Conservation (phyloP, 805 yeast species). For the Yamadazyma scolyti region DNA sequence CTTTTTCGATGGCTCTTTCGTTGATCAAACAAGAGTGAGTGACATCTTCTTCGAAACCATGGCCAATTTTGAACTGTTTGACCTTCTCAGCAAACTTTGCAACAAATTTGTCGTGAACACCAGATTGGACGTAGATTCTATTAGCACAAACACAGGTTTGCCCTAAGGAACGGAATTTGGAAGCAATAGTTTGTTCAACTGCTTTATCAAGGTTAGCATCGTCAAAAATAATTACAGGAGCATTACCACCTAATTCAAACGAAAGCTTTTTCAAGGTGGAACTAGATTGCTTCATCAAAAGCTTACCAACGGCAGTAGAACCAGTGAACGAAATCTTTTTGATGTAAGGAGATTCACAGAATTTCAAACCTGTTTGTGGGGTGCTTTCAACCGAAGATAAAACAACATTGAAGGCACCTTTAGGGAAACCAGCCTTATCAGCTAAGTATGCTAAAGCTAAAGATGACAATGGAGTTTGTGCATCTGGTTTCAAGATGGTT, state of each 20-base stretch:
- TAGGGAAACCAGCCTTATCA: slow-evolving; percentile 59
- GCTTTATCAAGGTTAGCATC: slow-evolving; percentile 70
- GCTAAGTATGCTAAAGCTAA: slow-evolving; percentile 54
- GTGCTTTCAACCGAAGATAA: slow-evolving; percentile 45
- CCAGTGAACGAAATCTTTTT: slow-evolving; percentile 76
- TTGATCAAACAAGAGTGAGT: slow-evolving; percentile 61
- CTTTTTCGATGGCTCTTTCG: slow-evolving; percentile 47
- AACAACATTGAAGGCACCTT: slow-evolving; percentile 53
- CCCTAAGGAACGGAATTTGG: slow-evolving; percentile 74
- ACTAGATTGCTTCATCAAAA: slow-evolving; percentile 58
- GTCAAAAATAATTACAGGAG: slow-evolving; percentile 72
- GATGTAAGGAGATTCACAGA: slow-evolving; percentile 53
- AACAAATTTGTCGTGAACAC: slow-evolving; percentile 61
- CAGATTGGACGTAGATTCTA: slow-evolving; percentile 62
- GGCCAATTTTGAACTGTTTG: slow-evolving; percentile 47
- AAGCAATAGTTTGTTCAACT: slow-evolving; percentile 58
- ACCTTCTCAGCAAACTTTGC: slow-evolving; percentile 47
- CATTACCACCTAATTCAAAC: slow-evolving; percentile 78
- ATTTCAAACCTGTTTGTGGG: slow-evolving; percentile 48
- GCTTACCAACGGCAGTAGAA: slow-evolving; percentile 68
- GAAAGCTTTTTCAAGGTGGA: slow-evolving; percentile 66
- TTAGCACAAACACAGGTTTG: slow-evolving; percentile 84
- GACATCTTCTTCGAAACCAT: slow-evolving; percentile 47
- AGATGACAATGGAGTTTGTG: slow-evolving; percentile 59
- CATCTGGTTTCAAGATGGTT: slow-evolving; percentile 57